Base-by-base conservation (phyloP, 495 filamentous ascomycete species). In the Podospora appendiculata region DNA sequence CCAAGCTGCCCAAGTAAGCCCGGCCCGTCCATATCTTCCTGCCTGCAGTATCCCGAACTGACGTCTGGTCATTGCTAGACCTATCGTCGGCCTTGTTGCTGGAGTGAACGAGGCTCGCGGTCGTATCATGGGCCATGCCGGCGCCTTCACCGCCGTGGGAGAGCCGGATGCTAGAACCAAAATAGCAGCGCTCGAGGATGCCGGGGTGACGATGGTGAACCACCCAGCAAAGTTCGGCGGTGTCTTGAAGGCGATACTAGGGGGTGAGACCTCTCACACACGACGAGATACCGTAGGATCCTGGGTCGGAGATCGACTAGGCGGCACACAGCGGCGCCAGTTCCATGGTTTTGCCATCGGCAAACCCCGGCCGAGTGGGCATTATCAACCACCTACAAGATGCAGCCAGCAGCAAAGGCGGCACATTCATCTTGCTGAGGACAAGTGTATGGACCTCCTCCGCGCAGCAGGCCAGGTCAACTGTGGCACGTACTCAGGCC, bases 121-220 rank as follows among this genome's bases (percentile, higher is more conserved):
- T 1, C 77, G 79, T n/a, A 77, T 90, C 35, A 93, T 95, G 89
- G 90, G 90, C 16, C 90, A 95, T 67, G 87, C 89, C 12, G 90
- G 90, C 13, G 90, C 90, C 34, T 88, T 88, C 71, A 74, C 79
- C 33, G 74, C 81, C 0, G 72, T 80, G 8, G 84, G 84, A 13
- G 88, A 94, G 54, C 81, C 82, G 8, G 74, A 76, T 51, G 80
- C 84, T 0, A 67, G 69, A 32, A 73, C 72, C 12, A 94, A 94
- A 67, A 82, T 87, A 50, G 73, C 76, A 18, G 77, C 79, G 13
- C 75, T 94, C n/a, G 69, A 85, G 60, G 70, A 75, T 52, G 88
- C 82, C 13, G 88, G 88, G 6, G 86, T 81, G 0, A 80, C 80
- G 1, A 84, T 94, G 67, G 85, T 91, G 8, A 81, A 87, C 52